Percentiles rank a stretch among this genome's conserved stretches.
Evolutionary conservation across 345 rosid species (phyloP).

Genomic region (Eucalyptus cloeziana): DNA sequence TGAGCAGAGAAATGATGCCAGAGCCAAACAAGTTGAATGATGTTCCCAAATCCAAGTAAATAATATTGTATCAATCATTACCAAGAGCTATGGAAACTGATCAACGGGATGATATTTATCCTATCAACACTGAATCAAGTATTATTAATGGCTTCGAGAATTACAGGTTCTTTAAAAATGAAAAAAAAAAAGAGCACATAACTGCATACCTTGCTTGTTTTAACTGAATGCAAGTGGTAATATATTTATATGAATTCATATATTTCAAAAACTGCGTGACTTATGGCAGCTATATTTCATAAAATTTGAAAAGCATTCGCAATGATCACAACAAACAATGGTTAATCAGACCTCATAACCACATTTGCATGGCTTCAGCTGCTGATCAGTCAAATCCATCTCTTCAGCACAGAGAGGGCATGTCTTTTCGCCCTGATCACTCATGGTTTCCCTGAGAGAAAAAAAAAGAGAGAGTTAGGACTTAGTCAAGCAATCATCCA

Average conservation of each 20-base stretch:
- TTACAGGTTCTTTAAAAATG: background rate
- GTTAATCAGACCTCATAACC: conserved; percentile 65
- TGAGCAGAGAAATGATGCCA: background rate
- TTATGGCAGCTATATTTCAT: background rate
- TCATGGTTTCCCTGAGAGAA: conserved; percentile 35
- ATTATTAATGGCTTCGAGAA: background rate
- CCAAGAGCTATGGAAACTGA: background rate
- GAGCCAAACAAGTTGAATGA: background rate
- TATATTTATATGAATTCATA: background rate
- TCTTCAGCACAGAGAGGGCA: conserved; percentile 91
- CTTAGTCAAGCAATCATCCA: background rate
- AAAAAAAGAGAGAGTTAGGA: background rate
- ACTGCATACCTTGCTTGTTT: background rate
- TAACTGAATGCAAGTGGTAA: background rate
- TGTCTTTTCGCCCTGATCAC: conserved; percentile 73
- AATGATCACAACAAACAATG: background rate
- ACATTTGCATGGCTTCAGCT: conserved; percentile 91
- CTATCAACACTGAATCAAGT: background rate
- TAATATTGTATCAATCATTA: background rate
- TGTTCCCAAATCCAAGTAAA: background rate
- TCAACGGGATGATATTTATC: background rate
- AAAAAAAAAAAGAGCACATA: background rate
- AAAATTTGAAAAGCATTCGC: background rate
- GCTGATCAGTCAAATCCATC: conserved; percentile 94
- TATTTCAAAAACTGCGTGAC: background rate